These are phyloP conservation scores for Homolaphlyctis polyrhiza DNA, from an alignment of 371 early-diverging fungal species.

Conservation along the genomic window DNA sequence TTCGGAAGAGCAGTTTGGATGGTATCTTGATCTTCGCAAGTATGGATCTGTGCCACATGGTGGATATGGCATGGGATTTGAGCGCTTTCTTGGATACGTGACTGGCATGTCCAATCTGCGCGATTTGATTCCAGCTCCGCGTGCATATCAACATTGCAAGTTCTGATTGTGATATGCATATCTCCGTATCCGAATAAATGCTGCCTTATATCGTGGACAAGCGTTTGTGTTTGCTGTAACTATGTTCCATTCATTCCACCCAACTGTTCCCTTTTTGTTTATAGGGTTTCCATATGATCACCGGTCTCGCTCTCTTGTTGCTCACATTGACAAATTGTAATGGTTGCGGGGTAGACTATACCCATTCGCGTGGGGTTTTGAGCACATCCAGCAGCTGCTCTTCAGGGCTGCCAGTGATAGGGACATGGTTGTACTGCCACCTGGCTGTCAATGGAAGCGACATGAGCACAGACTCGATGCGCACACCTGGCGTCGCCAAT, in stretches of 20 bases:
- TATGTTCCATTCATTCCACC: too few species aligned
- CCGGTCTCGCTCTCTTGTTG: too few species aligned
- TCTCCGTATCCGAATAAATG: constrained; percentile 86
- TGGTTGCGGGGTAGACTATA: too few species aligned
- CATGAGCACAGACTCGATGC: constrained; percentile 52
- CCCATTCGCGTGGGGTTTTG: constrained; percentile 79
- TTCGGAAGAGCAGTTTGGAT: constrained; percentile 57
- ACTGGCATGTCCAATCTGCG: constrained; percentile 78
- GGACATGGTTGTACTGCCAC: constrained; percentile 69
- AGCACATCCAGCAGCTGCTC: constrained; percentile 70
- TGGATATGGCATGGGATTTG: constrained; percentile 92
- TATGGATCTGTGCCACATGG: constrained; percentile 86
- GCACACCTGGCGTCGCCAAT: constrained; percentile 46
- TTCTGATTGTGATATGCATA: constrained; percentile 25
- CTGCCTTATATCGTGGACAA: constrained; percentile 63
- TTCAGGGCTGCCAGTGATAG: constrained; percentile 64
- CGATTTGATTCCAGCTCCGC: constrained; percentile 79
- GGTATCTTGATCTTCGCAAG: constrained; percentile 84
- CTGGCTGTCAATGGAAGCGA: constrained; percentile 44
- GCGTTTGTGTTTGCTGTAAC: too few species aligned
- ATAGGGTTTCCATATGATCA: too few species aligned
- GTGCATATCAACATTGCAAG: constrained; percentile 17
- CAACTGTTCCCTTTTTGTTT: too few species aligned
- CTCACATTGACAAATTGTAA: too few species aligned
- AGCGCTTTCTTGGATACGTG: constrained; percentile 71